Base-by-base conservation (phyloP, 2,329 filamentous ascomycete genomes). In the Xylaria hypoxylon region DNA sequence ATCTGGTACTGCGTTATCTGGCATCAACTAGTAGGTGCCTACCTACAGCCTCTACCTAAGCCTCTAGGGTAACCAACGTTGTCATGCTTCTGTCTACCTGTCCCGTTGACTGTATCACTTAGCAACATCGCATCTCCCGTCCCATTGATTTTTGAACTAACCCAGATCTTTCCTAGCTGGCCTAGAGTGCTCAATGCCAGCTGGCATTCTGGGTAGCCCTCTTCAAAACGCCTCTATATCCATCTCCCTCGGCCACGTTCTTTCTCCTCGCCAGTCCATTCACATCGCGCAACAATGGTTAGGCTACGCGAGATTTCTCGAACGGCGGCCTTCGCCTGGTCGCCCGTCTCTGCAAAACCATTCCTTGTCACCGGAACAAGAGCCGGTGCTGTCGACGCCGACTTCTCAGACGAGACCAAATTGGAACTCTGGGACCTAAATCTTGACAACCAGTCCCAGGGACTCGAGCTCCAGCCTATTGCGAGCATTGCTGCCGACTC, bases 241-340 rank as follows among this genome's bases (percentile, higher is more conserved):
- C 50, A 42, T 61, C 65, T 38, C 38, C 38, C 57, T 64, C 22
- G 62, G 50, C 65, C 62, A 48, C 50, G 31, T 65, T 79, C 80
- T 78, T 79, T 71, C 74, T 52, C 60, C 48, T 24, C 6, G 38
- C 17, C 24, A 40, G 53, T 42, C 62, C 61, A 51, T 71, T 55
- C 44, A 65, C 56, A 60, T 53, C 62, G 67, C 62, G 59, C 64
- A 78, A 82, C 73, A 80, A 99, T 99, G 96, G 95, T 97, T 82
- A 92, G 94, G 83, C 86, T 98, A 81, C 90, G 95, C 86, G 94
- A 98, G 85, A 96, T 99, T 78, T 92, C 94, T 79, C 90, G 96
- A 82, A 99, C 96, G 76, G 96, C 95, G 80, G 92, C 95, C 76
- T 99, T 99, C 80, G 93, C 96, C 77, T 99, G 96, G 95, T 97